Base-by-base conservation (phyloP, 257 asterid genomes). In the Solanum chmielewskii region DNA sequence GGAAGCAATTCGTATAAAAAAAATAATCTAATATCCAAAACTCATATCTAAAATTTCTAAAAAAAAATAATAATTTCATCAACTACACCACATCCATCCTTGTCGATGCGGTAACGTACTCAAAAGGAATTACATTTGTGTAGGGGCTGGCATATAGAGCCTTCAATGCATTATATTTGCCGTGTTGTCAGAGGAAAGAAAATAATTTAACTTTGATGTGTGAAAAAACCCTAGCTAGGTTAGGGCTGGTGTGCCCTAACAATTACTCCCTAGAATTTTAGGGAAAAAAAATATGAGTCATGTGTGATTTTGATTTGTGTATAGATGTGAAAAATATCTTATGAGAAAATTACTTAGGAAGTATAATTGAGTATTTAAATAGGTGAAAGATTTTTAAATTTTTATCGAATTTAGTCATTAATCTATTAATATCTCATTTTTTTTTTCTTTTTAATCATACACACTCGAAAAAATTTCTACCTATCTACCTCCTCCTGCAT, bases 31-130 rank as follows among this genome's bases (percentile, higher is more conserved):
- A 52, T 52, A 52, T 9, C 2, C 23, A 52, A 16, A 52, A 52
- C 0, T 52, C 1, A 0, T 6, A 6, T 52, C 0, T 1, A 52
- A 52, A 2, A 52, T 0, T 1, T 52, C 9, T 16, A 52, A 16
- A 2, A 49, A 49, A 52, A 11, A 47, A 16, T 6, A 52, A 2
- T 5, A 3, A 52, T 52, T 52, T 16, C 23, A 52, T 16, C 62
- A 16, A 52, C 23, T 6, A 3, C 4, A 52, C 9, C 60, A 16
- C 0, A 49, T 15, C 1, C 0, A 3, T 49, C 21, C 0, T 49
- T 9, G 4, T 35, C 37, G 6, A 4, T 18, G 23, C n/a, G 62
- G 62, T 52, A 52, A 52, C 62, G 62, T 52, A 52, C 1, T 52
- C 62, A 52, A 52, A 52, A 56, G 5, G 27, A 35, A 37, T 73